Evolutionary conservation across 2,329 filamentous ascomycete species (phyloP), one percentile per base, ranked within the genome.

Genomic region (Aspergillus spinulosporus): DNA sequence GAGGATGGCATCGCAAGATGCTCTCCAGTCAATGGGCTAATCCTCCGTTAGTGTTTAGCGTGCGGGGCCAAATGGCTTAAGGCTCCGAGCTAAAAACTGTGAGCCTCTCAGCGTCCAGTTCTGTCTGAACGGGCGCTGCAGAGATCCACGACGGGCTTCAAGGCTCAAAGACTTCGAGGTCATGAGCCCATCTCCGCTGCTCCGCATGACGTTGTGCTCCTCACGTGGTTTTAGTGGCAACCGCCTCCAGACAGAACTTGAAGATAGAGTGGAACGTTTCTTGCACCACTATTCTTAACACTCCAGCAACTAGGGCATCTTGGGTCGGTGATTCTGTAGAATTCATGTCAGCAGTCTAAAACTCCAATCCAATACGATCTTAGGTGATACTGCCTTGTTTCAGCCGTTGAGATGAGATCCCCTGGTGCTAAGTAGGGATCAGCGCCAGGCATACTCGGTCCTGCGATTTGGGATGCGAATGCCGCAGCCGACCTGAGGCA

Each of bases 51-150:
- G 52, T 45, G 34, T 36, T 48, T 51, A 43, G 48, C 12, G 48
- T 56, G 54, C 54, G 54, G 54, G 54, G 54, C 53, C 14, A 32
- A 43, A 32, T 40, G 40, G 12, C n/a, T 37, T 45, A 56, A 56
- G 49, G 54, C 48, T 32, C 34, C 37, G 39, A 40, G 28, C 34
- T 48, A 39, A 43, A 56, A 36, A 15, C 36, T 37, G 54, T 45
- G 28, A 49, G 36, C 54, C 54, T 57, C 49, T 57, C 54, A 57
- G 44, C 28, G 39, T 40, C 8, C 36, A 43, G 32, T 42, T 44
- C 28, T 14, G 36, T n/a, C n/a, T n/a, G n/a, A 44, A 54, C 46
- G 39, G 37, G 15, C 37, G 52, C 14, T 49, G 31, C 37, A 44
- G 46, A 54, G 51, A 54, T 49, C 45, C 43, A 48, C 28, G 43